Conservation (phyloP, 176 grass and related monocot genomes). For the Eremochloa ophiuroides region DNA sequence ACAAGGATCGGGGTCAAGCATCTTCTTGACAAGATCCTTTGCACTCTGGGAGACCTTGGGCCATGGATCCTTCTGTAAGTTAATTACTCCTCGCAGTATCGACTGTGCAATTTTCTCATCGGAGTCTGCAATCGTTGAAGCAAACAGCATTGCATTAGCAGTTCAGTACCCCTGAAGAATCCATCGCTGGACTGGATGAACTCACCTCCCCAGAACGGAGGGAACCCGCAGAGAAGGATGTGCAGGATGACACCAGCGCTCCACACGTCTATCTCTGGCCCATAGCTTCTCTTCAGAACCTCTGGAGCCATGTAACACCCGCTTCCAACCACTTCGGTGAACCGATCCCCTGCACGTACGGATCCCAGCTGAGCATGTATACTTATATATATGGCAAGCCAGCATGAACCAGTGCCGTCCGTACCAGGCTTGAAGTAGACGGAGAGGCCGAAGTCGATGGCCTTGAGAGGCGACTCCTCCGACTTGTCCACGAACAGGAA, state of each 20-base stretch:
- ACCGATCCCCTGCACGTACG: slow-evolving; percentile 36
- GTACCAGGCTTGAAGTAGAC: slow-evolving; percentile 65
- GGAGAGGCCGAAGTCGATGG: slow-evolving; percentile 71
- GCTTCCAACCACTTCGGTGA: slow-evolving; percentile 81
- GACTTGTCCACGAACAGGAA: slow-evolving; percentile 52
- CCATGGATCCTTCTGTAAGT: slow-evolving; percentile 82
- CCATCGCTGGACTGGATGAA: too few relatives aligned
- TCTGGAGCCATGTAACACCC: slow-evolving; percentile 86
- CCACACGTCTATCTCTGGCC: slow-evolving; percentile 82
- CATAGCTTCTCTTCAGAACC: slow-evolving; percentile 68
- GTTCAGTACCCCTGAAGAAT: neutral
- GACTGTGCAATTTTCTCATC: slow-evolving; percentile 71
- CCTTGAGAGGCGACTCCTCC: slow-evolving; percentile 60
- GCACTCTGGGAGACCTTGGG: slow-evolving; percentile 77
- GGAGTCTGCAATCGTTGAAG: slow-evolving; percentile 38
- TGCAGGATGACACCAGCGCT: slow-evolving; percentile 83
- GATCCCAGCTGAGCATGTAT: neutral
- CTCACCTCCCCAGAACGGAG: slow-evolving; percentile 91
- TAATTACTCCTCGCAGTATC: slow-evolving; percentile 55
- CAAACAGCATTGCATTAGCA: neutral
- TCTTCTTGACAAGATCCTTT: slow-evolving; percentile 69
- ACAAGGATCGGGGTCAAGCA: slow-evolving; percentile 75
- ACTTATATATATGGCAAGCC: too few relatives aligned
- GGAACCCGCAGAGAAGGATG: slow-evolving; percentile 76
- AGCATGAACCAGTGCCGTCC: too few relatives aligned